Base-by-base conservation (phyloP, 495 filamentous ascomycete species). In the Aspergillus ostianus region DNA sequence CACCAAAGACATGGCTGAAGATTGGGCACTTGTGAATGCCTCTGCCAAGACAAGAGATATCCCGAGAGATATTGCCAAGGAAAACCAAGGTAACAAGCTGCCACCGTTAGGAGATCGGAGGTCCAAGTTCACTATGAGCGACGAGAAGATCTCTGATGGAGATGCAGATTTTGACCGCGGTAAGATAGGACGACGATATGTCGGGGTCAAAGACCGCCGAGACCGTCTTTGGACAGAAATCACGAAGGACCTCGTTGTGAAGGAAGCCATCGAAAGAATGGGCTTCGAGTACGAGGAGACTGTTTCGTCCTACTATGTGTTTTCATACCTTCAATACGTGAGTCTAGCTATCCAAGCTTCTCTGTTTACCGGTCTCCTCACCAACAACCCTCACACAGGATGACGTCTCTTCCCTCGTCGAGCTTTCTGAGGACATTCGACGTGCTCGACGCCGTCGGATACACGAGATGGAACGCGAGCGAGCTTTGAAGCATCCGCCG, bases 181-280 rank as follows among this genome's bases (percentile, higher is more conserved):
- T 56, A 64, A 73, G 15, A 67, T 75, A n/a, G 76, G 67, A 26
- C 73, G 76, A 30, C 67, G 77, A 21, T 77, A 79, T 20, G 64
- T 69, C n/a, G 74, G 66, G 2, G 55, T 73, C 56, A 76, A 78
- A 44, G 66, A 73, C 32, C 67, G 64, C 19, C 70, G 82, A 54
- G 86, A 85, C 51, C 84, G 89, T 58, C 88, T 96, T 72, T 98
- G 95, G 95, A 98, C 94, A 0, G 94, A 98, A 70, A 92, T 98
- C 64, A 96, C 93, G 8, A 97, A 96, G 76, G 92, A 96, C 64
- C 72, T 98, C 51, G 91, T 98, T 13, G 82, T 88, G 45, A 84
- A 85, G 56, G 93, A 98, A 68, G 95, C 94, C 0, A 91, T 98
- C 63, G 87, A 96, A 60, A 76, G 86, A 54, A 70, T 85, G 58